These are phyloP conservation scores for Eruca vesicaria DNA, from an alignment of 441 rosid species.

Conservation along the genomic window DNA sequence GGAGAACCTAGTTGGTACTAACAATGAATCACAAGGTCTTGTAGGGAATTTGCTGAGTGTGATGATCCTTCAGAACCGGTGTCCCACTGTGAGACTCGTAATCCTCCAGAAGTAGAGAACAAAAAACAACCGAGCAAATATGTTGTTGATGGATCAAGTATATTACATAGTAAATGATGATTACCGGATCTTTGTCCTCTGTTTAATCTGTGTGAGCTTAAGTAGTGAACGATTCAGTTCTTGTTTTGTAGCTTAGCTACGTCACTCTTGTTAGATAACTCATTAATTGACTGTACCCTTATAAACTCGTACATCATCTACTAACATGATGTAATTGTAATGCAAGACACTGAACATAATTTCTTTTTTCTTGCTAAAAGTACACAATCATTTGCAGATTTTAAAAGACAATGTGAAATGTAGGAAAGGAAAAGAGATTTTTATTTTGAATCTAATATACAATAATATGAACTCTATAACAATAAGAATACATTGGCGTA, in stretches of 20 bases:
- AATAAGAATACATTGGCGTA: background rate
- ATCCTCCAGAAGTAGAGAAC: too few species aligned
- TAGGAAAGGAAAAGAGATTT: background rate
- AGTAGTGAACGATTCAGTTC: background rate
- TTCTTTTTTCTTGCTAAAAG: background rate
- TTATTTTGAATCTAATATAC: constrained; percentile 1
- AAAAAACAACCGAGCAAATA: too few species aligned
- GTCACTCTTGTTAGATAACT: background rate
- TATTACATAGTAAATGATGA: constrained; percentile 9
- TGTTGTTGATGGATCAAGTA: constrained; percentile 30
- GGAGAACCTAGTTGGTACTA: too few species aligned
- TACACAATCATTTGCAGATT: background rate
- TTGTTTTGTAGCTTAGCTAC: background rate
- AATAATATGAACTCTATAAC: constrained; percentile 8
- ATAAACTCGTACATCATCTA: background rate
- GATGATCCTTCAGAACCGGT: constrained; percentile 14
- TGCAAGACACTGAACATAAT: background rate
- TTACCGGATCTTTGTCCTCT: background rate
- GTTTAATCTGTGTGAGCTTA: background rate
- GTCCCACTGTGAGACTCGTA: constrained; percentile 16
- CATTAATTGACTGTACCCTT: background rate
- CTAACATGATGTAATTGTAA: background rate
- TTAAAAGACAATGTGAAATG: background rate
- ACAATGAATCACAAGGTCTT: constrained; percentile 8
- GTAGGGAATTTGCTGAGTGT: background rate